phyloP scores from a whole-genome alignment of 768 basidiomycete species.

The Lactifluus piperatus region DNA sequence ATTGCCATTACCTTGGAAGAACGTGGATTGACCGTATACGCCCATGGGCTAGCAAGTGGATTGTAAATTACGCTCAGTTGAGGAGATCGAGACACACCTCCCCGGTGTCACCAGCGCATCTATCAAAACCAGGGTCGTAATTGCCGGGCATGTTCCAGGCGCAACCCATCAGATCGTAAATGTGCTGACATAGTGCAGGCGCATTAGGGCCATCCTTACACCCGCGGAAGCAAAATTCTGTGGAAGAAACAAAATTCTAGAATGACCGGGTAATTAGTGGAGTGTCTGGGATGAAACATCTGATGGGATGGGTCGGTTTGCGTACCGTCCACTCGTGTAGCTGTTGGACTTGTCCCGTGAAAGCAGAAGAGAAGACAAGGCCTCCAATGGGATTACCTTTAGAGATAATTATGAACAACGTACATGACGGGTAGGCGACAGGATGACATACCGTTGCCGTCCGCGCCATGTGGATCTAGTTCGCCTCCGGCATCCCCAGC shows the following conservation, averaged over 20 bases:
- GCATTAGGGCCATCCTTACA: slow-evolving; percentile 48
- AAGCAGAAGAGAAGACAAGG: slow-evolving; percentile 67
- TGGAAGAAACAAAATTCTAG: slow-evolving; percentile 53
- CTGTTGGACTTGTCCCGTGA: slow-evolving; percentile 42
- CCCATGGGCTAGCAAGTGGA: slow-evolving; percentile 44
- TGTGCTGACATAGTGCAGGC: slow-evolving; percentile 50
- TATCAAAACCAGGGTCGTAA: slow-evolving; percentile 33
- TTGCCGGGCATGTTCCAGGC: slow-evolving; percentile 52
- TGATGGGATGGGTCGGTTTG: slow-evolving; percentile 16
- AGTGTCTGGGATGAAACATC: not conserved
- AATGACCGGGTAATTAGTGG: slow-evolving; percentile 4
- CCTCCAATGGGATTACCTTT: slow-evolving; percentile 53
- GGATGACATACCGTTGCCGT: slow-evolving; percentile 38
- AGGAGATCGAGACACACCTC: slow-evolving; percentile 28
- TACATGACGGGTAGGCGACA: not conserved
- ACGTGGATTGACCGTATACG: slow-evolving; percentile 59
- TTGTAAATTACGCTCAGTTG: not conserved
- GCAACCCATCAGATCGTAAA: slow-evolving; percentile 49
- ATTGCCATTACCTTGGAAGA: slow-evolving; percentile 48
- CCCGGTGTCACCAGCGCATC: slow-evolving; percentile 43
- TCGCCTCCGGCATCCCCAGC: slow-evolving; percentile 52
- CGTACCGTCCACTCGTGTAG: slow-evolving; percentile 67
- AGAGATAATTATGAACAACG: not conserved
- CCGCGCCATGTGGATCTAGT: slow-evolving; percentile 62
- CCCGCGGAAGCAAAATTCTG: slow-evolving; percentile 64